Evolutionary conservation across 176 grass and related monocot genomes (phyloP), one percentile per base, ranked within the genome.

Genomic region (Elymus sibiricus): DNA sequence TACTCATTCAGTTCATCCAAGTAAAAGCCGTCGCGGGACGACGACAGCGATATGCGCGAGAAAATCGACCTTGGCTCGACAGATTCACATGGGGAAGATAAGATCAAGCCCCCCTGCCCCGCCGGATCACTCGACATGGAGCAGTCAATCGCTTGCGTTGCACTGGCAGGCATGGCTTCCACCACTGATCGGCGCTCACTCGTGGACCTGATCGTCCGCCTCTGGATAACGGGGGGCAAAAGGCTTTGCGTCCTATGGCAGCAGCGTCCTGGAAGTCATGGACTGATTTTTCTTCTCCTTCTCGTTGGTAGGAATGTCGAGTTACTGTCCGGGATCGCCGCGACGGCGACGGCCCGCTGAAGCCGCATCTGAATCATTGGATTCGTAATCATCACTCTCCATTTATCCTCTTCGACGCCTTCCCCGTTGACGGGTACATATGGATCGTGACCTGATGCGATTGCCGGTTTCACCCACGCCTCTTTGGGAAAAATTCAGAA

Each of bases 21-120:
- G 55, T 22, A 58, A 58, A 58, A 22, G 55, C 55, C 49, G 3
- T 53, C 2, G 55, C 7, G 2, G 53, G 53, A 22, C 15, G 34
- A 4, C 40, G 53, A 56, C 53, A 56, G 19, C 19, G 53, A 56
- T 56, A 1, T 56, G 19, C 19, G 19, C 24, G 11, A 44, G 11
- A 25, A 10, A 43, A 22, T 5, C 6, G 13, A 5, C 11, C 29
- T 2, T 19, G 37, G 60, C 21, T 17, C 24, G 53, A 28, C 46
- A 39, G 35, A 79, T 72, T 72, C 51, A 64, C 85, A 46, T 55
- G 85, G 42, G 22, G 9, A 62, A 44, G 84, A 26, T 86, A 34
- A 59, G 21, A 31, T 32, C 6, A 65, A 65, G 9, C 27, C 26
- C 6, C 0, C 5, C 16, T 2, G 13, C 43, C 42, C 11, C 13